Conservation (phyloP, 2,329 filamentous ascomycete genomes). For the Capronia americana region DNA sequence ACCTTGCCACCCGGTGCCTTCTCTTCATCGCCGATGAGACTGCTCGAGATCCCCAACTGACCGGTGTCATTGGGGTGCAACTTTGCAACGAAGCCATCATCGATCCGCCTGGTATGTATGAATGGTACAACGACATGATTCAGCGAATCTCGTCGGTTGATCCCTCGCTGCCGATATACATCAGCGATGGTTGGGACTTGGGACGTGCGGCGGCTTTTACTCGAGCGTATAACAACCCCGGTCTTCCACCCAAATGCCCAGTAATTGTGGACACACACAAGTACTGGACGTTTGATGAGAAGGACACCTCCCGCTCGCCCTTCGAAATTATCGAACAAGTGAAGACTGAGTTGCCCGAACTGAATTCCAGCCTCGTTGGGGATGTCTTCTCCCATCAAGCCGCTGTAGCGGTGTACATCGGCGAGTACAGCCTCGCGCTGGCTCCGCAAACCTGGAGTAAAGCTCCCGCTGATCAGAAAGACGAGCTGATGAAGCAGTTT, state of each 20-base stretch:
- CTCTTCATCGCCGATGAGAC: constrained; percentile 60
- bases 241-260: constrained; percentile 49
- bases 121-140: constrained; percentile 63
- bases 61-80: constrained; percentile 62
- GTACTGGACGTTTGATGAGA: constrained; percentile 65
- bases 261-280: constrained; percentile 65
- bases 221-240: constrained; percentile 48
- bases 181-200: constrained; percentile 66
- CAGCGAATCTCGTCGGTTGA: constrained; percentile 57
- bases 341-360: constrained; percentile 50
- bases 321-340: constrained; percentile 59
- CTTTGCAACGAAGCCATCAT: constrained; percentile 63
- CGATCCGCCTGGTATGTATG: constrained; percentile 60
- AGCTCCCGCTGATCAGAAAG: constrained; percentile 49
- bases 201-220: constrained; percentile 54
- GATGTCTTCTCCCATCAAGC: constrained; percentile 56
- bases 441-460: constrained; percentile 59
- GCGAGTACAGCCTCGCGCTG: constrained; percentile 66
- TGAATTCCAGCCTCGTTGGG: constrained; percentile 51
- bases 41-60: constrained; percentile 39
- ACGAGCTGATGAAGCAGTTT: constrained; percentile 51
- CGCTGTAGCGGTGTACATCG: constrained; percentile 60
- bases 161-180: constrained; percentile 59
- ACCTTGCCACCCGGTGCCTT: constrained; percentile 56
- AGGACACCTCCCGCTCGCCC: constrained; percentile 58